These are phyloP conservation scores for Penicillium simplicissimum DNA, from an alignment of 495 filamentous ascomycete genomes.

Conservation along the genomic window DNA sequence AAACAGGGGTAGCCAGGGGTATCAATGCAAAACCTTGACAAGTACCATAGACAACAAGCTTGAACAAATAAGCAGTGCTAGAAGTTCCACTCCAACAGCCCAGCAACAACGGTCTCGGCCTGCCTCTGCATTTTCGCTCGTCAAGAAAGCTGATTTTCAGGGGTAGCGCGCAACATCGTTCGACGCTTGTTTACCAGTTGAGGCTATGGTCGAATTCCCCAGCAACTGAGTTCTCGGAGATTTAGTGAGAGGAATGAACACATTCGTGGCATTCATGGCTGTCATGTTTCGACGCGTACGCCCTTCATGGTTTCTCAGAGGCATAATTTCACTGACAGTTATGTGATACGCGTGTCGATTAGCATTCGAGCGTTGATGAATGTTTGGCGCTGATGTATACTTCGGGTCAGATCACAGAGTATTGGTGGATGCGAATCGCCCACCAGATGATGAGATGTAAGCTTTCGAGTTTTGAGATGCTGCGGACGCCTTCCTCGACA, in stretches of 20 bases:
- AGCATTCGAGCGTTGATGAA: background rate
- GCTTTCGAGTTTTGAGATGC: background rate
- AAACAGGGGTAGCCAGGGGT: background rate
- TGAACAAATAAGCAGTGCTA: too few relatives aligned
- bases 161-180: background rate
- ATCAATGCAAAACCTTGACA: background rate
- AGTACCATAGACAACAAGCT: background rate
- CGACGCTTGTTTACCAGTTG: background rate
- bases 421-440: too few relatives aligned
- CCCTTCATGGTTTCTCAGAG: background rate
- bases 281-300: conserved; percentile 1
- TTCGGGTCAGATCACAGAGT: background rate
- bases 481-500: background rate
- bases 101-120: background rate
- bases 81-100: background rate
- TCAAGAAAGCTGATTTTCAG: background rate
- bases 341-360: background rate
- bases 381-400: background rate
- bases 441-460: background rate
- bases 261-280: background rate
- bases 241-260: conserved; percentile 17
- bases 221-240: conserved; percentile 12
- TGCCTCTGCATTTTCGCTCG: background rate
- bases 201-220: conserved; percentile 11
- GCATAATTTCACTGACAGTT: background rate